Evolutionary conservation across 805 yeast genomes (phyloP).

Genomic region (Saturnispora galanensis): DNA sequence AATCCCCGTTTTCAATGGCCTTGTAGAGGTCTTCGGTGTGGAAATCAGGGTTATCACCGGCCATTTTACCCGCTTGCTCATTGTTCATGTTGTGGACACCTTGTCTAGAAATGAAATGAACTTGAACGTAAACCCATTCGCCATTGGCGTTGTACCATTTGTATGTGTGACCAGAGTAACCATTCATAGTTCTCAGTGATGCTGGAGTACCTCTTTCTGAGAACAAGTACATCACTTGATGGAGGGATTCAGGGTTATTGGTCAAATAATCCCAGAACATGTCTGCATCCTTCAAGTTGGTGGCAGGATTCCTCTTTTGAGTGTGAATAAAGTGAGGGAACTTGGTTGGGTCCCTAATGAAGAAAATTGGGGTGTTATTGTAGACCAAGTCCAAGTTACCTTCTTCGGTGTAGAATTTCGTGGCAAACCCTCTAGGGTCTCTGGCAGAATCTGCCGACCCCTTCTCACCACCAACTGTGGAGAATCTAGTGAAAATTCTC

Average conservation of each 20-base stretch:
- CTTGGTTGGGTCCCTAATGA: constrained; percentile 75
- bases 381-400: constrained; percentile 80
- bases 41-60: constrained; percentile 75
- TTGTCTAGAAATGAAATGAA: constrained; percentile 61
- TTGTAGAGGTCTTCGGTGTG: constrained; percentile 74
- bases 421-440: constrained; percentile 81
- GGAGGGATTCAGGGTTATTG: constrained; percentile 62
- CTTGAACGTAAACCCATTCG: constrained; percentile 71
- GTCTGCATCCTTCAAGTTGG: constrained; percentile 69
- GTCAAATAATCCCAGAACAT: constrained; percentile 82
- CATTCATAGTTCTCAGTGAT: constrained; percentile 68
- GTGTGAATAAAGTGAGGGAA: constrained; percentile 86
- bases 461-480: constrained; percentile 80
- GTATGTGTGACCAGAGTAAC: constrained; percentile 78
- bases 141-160: constrained; percentile 71
- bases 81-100: constrained; percentile 37
- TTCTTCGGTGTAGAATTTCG: constrained; percentile 72
- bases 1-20: constrained; percentile 66
- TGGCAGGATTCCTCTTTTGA: constrained; percentile 78
- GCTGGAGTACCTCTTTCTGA: constrained; percentile 80
- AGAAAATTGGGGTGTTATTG: constrained; percentile 81
- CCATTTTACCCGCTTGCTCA: constrained; percentile 58
- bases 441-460: constrained; percentile 79
- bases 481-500: constrained; percentile 61
- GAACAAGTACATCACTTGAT: constrained; percentile 65